These are phyloP conservation scores for Serendipita sp. DNA, from an alignment of 1,284 basidiomycete genomes.

Conservation along the genomic window DNA sequence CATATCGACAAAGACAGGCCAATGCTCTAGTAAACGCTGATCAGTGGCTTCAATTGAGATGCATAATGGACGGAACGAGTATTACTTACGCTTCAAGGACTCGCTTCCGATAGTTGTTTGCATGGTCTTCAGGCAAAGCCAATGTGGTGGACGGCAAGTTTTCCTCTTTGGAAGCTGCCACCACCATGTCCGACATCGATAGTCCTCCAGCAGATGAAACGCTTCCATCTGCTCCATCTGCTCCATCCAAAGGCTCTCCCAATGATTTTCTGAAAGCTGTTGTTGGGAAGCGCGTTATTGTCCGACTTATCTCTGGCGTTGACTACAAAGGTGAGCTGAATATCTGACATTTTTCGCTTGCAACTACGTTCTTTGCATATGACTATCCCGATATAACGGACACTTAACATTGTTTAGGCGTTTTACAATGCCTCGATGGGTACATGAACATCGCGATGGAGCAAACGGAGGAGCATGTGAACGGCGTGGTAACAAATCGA, in stretches of 20 bases:
- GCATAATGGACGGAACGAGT: too few species aligned
- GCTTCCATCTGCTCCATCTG: constrained; percentile 34
- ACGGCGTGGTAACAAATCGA: constrained; percentile 69
- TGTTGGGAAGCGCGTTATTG: constrained; percentile 89
- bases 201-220: constrained; percentile 10
- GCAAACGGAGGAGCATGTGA: constrained; percentile 90
- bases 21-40: constrained; percentile 59
- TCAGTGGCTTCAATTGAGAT: not conserved
- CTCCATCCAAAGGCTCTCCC: constrained; percentile 52
- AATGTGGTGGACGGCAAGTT: not conserved
- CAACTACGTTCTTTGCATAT: not conserved
- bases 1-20: constrained; percentile 60
- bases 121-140: not conserved
- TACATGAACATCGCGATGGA: constrained; percentile 99
- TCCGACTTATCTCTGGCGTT: constrained; percentile 87
- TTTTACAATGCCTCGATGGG: constrained; percentile 92
- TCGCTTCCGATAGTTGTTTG: not conserved
- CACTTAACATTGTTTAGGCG: constrained; percentile 36
- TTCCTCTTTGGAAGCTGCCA: not conserved
- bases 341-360: not conserved
- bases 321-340: constrained; percentile 74
- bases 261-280: constrained; percentile 87
- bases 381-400: not conserved
- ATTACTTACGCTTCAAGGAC: constrained; percentile 6
- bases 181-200: not conserved